Percentiles rank a stretch among this genome's conserved stretches.
Evolutionary conservation across 1,139 yeast species (phyloP).

Genomic region (Lipomyces yarrowii): DNA sequence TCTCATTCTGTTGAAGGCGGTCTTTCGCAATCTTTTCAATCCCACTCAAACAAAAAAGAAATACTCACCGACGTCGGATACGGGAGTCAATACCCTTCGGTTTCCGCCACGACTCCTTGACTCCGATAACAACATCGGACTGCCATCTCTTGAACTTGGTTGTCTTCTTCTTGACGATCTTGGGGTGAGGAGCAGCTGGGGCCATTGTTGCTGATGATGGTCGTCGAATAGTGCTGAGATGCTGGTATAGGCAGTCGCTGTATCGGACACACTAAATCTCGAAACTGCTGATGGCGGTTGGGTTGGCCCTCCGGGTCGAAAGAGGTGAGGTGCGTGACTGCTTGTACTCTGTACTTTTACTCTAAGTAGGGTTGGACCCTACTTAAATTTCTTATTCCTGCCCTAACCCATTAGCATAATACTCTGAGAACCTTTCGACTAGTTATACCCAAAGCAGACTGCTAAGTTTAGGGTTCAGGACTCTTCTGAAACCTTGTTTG

Average conservation of each 20-base stretch:
- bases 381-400: no score
- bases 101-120: constrained; percentile 99
- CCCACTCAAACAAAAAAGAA: not conserved
- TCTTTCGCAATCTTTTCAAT: not conserved
- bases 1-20: not conserved
- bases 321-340: no score
- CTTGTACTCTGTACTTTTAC: no score
- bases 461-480: no score
- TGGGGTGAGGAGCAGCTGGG: constrained; percentile 97
- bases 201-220: constrained; percentile 58
- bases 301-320: not conserved
- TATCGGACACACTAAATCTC: not conserved
- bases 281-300: not conserved
- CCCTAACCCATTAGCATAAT: no score
- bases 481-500: no score
- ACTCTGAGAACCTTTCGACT: no score
- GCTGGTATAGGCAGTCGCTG: not conserved
- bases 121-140: constrained; percentile 99
- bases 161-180: constrained; percentile 99
- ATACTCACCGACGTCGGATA: constrained; percentile 52
- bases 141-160: constrained; percentile 99
- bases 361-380: no score
- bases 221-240: constrained; percentile 4
- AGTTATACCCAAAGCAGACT: no score
- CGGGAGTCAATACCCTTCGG: constrained; percentile 99